These are phyloP conservation scores for Rubus idaeus DNA, from an alignment of 306 rosid genomes.

Conservation along the genomic window DNA sequence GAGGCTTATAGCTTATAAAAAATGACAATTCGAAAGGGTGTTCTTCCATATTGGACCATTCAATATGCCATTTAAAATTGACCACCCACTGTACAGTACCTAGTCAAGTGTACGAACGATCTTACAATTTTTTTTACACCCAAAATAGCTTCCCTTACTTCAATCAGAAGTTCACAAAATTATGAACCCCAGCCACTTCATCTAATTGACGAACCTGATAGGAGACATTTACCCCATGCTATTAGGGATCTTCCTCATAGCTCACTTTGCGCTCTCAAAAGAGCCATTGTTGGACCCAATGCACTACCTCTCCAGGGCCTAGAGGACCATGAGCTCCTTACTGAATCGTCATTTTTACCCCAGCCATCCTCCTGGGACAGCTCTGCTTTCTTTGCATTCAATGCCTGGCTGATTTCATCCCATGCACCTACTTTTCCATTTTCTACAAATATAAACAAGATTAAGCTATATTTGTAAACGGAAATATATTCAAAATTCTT, in stretches of 20 bases:
- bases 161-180: slow-evolving; percentile 12
- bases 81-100: background rate
- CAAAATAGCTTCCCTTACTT: background rate
- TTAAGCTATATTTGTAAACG: background rate
- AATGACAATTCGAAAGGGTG: background rate
- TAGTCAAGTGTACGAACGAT: background rate
- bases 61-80: background rate
- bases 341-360: slow-evolving; percentile 50
- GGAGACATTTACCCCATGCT: background rate
- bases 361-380: slow-evolving; percentile 56
- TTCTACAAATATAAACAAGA: slow-evolving; percentile 43
- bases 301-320: slow-evolving; percentile 81
- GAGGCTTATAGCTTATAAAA: background rate
- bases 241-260: slow-evolving; percentile 27
- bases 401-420: slow-evolving; percentile 74
- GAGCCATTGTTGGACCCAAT: slow-evolving; percentile 80
- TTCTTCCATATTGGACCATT: background rate
- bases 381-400: slow-evolving; percentile 68
- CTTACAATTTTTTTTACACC: background rate
- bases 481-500: slow-evolving; percentile 22
- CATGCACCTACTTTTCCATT: slow-evolving; percentile 64
- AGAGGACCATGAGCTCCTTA: slow-evolving; percentile 54
- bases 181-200: background rate
- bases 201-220: background rate
- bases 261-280: slow-evolving; percentile 62